Evolutionary conservation across 2,329 filamentous ascomycete species (phyloP), one percentile per base, ranked within the genome.

Genomic region (Purpureocillium lavendulum): DNA sequence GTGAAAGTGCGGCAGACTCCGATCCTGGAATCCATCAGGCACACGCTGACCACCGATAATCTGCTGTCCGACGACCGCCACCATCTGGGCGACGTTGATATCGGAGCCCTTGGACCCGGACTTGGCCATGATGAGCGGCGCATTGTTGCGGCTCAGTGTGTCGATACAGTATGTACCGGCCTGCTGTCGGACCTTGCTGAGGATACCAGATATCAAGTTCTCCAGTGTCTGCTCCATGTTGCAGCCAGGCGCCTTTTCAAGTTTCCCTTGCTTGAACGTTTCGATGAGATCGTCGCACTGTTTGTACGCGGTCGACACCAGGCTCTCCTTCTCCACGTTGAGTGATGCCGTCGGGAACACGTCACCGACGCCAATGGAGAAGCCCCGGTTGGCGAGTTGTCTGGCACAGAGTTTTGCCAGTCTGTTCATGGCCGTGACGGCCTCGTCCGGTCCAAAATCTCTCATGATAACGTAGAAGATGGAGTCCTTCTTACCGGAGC

Each of bases 71-170:
- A 98, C 92, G 43, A 89, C 81, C 41, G 92, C 90, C 58, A 97
- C 85, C 92, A 98, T 98, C 67, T 98, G 92, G 8, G 92, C 92
- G 28, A 98, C 92, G 70, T 98, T 98, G 70, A 98, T 94, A 52
- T 87, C 84, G 5, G 88, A 95, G 58, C 92, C 92, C 62, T 98
- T 98, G 39, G 90, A 97, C 36, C 92, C 92, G 11, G 87, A 97
- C 45, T 87, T 92, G 45, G 92, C 92, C 92, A 98, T 98, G 66
- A 95, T 83, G 47, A 97, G 71, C 6, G 92, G 89, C 0, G 92
- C 82, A 52, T 98, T 98, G 66, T 88, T 88, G 47, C 80, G 83
- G 65, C 87, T 96, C 29, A 98, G 71, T 38, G 90, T 87, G 24
- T 81, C 77, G 54, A 96, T 88, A 75, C 92, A 96, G 55, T 89